Base-by-base conservation (phyloP, 495 filamentous ascomycete genomes). In the Gamarada debralockiae region DNA sequence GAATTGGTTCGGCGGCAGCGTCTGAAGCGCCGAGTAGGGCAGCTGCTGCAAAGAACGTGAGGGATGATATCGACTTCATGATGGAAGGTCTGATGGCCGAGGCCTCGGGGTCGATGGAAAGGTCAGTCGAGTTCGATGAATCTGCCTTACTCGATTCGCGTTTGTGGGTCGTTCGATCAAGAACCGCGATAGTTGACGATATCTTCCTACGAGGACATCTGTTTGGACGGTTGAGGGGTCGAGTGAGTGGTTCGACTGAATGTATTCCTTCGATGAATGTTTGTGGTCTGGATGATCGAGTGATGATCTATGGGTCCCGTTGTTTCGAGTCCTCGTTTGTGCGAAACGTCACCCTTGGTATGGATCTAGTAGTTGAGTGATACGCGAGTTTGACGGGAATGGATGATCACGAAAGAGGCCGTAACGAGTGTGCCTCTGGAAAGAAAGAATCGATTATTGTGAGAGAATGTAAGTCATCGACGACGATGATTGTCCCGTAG, bases 391-490 rank as follows among this genome's bases (percentile, higher is more conserved):
- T 40, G 15, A 10, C 20, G 13, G 42, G 41, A 49, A 24, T 20
- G 25, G 45, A 31, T 15, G 31, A 14, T 41, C n/a, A 29, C n/a
- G 38, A 31, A 21, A 36, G 44, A 58, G 60, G 56, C 53, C 60
- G 52, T 63, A 63, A 59, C 60, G 60, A 63, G 42, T 59, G 60
- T 56, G 56, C 60, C 60, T 56, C 15, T 33, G 24, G 10, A 23
- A 39, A 39, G 20, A 23, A 33, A 15, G 15, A n/a, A 10, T 14
- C 24, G 25, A 20, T 41, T 39, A 47, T 13, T 25, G 27, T 17
- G 44, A 54, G 46, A 38, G 50, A 50, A 46, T 36, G 47, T 33
- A 43, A 53, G 27, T 41, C 42, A 53, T 57, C 42, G 49, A 57
- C 24, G 20, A 36, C 42, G 52, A 48, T 48, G 55, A 52, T 46